Evolutionary conservation across 1,139 yeast genomes (phyloP).

Genomic region (Candida sp.): DNA sequence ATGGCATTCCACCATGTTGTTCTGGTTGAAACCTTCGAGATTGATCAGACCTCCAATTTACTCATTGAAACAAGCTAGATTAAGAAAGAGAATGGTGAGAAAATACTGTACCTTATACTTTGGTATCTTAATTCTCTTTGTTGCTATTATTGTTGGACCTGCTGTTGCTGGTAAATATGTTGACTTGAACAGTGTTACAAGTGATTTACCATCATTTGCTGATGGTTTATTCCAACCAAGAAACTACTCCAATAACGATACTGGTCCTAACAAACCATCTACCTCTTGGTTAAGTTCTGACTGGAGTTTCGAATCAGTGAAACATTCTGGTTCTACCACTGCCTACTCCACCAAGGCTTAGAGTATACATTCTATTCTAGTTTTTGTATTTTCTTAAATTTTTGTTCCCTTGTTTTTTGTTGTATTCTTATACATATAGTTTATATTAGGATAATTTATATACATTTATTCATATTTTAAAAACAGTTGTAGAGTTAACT

Average conservation of each 20-base stretch:
- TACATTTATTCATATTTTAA: not conserved
- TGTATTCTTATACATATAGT: not conserved
- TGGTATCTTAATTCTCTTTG: slow-evolving; percentile 63
- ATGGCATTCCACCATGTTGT: slow-evolving; percentile 98
- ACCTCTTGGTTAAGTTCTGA: slow-evolving; percentile 25
- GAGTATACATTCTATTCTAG: slow-evolving; percentile 4
- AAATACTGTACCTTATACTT: slow-evolving; percentile 88
- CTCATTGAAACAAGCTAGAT: slow-evolving; percentile 94
- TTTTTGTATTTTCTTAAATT: not conserved
- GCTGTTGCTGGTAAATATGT: slow-evolving; percentile 62
- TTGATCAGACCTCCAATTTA: slow-evolving; percentile 99
- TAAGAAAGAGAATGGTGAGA: slow-evolving; percentile 98
- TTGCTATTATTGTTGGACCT: slow-evolving; percentile 85
- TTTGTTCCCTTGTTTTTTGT: slow-evolving; percentile 1
- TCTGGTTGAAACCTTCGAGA: slow-evolving; percentile 98
- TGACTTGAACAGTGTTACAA: slow-evolving; percentile 20
- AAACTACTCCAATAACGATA: slow-evolving; percentile 76
- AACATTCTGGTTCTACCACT: slow-evolving; percentile 50
- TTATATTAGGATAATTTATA: not conserved
- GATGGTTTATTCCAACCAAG: slow-evolving; percentile 86
- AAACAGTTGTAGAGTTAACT: too few species aligned
- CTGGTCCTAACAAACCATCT: slow-evolving; percentile 55
- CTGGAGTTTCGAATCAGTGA: slow-evolving; percentile 44
- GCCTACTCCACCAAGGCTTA: slow-evolving; percentile 64
- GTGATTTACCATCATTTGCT: slow-evolving; percentile 43